Base-by-base conservation (phyloP, 331 rosid genomes). In the Quercus tomentella region DNA sequence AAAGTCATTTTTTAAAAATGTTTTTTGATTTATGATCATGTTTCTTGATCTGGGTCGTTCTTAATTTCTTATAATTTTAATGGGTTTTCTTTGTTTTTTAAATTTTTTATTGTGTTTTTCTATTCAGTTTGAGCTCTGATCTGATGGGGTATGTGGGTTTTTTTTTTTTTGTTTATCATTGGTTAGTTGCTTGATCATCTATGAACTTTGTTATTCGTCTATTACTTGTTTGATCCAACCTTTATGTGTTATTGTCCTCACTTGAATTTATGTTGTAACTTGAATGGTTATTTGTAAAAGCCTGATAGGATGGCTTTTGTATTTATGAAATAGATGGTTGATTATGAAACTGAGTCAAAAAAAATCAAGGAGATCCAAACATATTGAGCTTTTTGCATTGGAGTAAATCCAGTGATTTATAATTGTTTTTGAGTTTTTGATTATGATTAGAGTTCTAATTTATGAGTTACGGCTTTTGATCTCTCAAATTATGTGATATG, bases 321-420 rank as follows among this genome's bases (percentile, higher is more conserved):
- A 26, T 76, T 72, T 60, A 26, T 69, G 74, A 58, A 56, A 31
- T 45, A 73, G 68, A 26, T 81, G 73, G 80, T 63, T 82, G 15
- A 80, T 74, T 80, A 61, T 10, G 66, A 78, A 22, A 73, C 31
- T 74, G 21, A 31, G 41, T 35, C 6, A 30, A 57, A 49, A 22
- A 22, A 56, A 43, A 22, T 35, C 35, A 31, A 60, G 79, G 77
- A 73, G 90, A 88, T 88, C 90, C 12, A 9, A 84, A 77, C 71
- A 51, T 25, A 56, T 68, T 67, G 72, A 77, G 70, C 83, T 75
- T 2, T 21, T 11, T 67, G 72, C 35, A 37, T 76, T 12, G 66
- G 76, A 58, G 62, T 31, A 17, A 83, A 77, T 77, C 77, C 70
- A 70, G 79, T 66, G 7, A 76, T 84, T 82, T 20, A 67, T 67